Evolutionary conservation across 73 alveolate species (phyloP).

Genomic region (Paramecium tetraurelia): DNA sequence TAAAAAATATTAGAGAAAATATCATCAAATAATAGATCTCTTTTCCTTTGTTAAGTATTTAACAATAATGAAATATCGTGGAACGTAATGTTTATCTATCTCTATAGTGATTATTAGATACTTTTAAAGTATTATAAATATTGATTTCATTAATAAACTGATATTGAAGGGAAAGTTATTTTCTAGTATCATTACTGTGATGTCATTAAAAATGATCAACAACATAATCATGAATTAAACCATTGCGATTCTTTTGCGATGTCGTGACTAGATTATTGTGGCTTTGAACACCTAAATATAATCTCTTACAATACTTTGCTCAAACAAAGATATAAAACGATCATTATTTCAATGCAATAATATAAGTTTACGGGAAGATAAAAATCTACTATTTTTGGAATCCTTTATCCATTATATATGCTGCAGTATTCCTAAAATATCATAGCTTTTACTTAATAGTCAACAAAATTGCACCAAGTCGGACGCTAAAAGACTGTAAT

Average conservation of each 20-base stretch:
- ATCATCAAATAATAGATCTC: constrained; percentile 20
- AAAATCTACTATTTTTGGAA: neutral
- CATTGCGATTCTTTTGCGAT: neutral
- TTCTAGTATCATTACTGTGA: neutral
- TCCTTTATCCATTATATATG: neutral
- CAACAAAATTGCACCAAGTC: constrained; percentile 2
- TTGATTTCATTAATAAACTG: neutral
- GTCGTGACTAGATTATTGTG: neutral
- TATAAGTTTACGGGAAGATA: neutral
- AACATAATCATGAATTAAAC: neutral
- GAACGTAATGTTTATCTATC: neutral
- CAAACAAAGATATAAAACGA: neutral
- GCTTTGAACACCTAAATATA: neutral
- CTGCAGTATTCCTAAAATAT: neutral
- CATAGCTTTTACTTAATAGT: neutral
- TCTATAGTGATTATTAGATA: neutral
- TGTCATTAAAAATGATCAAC: neutral
- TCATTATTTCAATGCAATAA: neutral
- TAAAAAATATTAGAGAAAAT: constrained; percentile 3
- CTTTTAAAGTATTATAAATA: neutral
- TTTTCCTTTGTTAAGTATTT: neutral
- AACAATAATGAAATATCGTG: neutral
- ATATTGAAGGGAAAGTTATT: neutral
- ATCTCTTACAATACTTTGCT: neutral
- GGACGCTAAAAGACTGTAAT: constrained; percentile 11